Evolutionary conservation across 768 basidiomycete species (phyloP), one percentile per base, ranked within the genome.

Genomic region (Paxillus involutus): DNA sequence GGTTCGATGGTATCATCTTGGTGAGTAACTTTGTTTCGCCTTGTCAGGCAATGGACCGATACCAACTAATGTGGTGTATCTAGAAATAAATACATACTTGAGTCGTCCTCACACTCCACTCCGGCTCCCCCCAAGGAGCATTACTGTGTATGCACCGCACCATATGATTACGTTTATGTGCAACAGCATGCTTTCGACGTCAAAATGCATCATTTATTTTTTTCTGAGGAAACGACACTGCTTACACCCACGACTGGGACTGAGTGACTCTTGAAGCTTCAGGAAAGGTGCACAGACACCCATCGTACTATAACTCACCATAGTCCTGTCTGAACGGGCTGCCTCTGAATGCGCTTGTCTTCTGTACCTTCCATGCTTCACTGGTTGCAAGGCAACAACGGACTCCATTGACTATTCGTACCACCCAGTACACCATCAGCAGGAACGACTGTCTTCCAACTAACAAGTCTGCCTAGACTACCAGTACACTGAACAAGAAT

Each of bases 1-100:
- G 95, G 67, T 98, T 96, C 82, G 94, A 98, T 73, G 94, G 94
- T 78, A 94, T 96, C 73, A 94, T 98, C 77, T 75, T 92, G 73
- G 91, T 93, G 68, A 61, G 88, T 78, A 37, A 35, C 14, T 6
- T n/a, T 1, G 12, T 35, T n/a, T 45, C 3, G 2, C 13, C 4
- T 14, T 11, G 19, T 40, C 1, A 10, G 4, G 6, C n/a, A 10
- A 7, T 7, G 14, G 8, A 6, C 2, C 17, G 17, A n/a, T 42
- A 19, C 43, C 4, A 33, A 52, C 45, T 58, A 26, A 59, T 26
- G 1, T 16, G 2, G 1, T 7, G 13, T 32, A 41, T 39, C 19
- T 30, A 68, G 67, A 68, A 68, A 68, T 68, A 54, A 67, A 61
- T 39, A 61, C 57, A 26, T 42, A 44, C 24, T 37, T n/a, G 16